These are phyloP conservation scores for Solanum tacnaense DNA, from an alignment of 257 asterid species.

Conservation along the genomic window DNA sequence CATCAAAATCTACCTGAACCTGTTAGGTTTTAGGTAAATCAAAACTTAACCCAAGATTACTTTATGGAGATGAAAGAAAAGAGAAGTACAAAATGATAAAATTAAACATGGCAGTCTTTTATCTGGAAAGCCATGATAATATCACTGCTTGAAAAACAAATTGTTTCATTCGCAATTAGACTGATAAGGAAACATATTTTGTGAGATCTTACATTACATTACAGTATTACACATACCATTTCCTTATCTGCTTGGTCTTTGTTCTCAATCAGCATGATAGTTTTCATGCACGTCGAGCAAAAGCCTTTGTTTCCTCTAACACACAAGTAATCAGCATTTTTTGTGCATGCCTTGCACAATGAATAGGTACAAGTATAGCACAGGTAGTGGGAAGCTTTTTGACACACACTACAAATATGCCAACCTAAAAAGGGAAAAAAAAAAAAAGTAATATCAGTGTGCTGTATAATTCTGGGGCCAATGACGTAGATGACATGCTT, in stretches of 20 bases:
- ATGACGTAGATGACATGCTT: background rate
- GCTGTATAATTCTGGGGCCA: background rate
- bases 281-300: conserved; percentile 85
- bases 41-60: background rate
- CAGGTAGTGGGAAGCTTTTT: conserved; percentile 56
- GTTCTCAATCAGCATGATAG: conserved; percentile 78
- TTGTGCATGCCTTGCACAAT: conserved; percentile 82
- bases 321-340: conserved; percentile 48
- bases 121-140: background rate
- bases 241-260: conserved; percentile 59
- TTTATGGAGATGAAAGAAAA: background rate
- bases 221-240: conserved; percentile 35
- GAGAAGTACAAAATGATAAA: background rate
- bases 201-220: background rate
- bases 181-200: background rate
- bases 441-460: conserved; percentile 11
- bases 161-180: background rate
- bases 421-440: conserved; percentile 57
- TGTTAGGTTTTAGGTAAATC: conserved; percentile 13
- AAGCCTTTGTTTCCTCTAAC: conserved; percentile 87
- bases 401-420: conserved; percentile 95
- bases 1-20: conserved; percentile 87
- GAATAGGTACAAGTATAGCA: conserved; percentile 97
- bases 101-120: background rate
- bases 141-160: background rate